Percentiles rank a stretch among this genome's conserved stretches.
phyloP scores from a whole-genome alignment of 2,329 filamentous ascomycete species.

The Xylariaceae sp. region DNA sequence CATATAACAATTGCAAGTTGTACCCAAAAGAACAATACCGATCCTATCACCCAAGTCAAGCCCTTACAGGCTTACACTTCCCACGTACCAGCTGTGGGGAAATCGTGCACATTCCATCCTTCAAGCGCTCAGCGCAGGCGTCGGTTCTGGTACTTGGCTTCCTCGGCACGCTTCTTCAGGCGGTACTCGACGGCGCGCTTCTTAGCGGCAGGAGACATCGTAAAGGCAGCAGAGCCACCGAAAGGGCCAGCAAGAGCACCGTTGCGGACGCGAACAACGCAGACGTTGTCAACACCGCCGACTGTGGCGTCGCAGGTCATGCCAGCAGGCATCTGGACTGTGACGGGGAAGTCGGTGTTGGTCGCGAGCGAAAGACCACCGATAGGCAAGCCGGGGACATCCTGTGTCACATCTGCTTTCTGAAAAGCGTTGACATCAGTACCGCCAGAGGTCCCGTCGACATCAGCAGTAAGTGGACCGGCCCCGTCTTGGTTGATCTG shows the following conservation, averaged over 20 bases:
- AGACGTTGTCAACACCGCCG: slow-evolving; percentile 67
- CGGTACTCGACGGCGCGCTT: slow-evolving; percentile 68
- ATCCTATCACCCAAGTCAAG: background rate
- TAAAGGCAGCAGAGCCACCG: slow-evolving; percentile 71
- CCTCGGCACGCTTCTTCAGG: slow-evolving; percentile 44
- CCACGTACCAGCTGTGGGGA: background rate
- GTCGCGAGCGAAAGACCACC: slow-evolving; percentile 64
- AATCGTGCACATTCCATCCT: background rate
- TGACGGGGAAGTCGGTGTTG: slow-evolving; percentile 69
- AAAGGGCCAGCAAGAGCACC: slow-evolving; percentile 68
- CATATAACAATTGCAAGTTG: background rate
- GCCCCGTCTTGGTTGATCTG: slow-evolving; percentile 77
- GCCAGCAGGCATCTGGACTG: slow-evolving; percentile 69
- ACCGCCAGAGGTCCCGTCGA: slow-evolving; percentile 70
- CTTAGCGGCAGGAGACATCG: slow-evolving; percentile 61
- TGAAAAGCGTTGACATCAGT: slow-evolving; percentile 67
- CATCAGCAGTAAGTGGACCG: slow-evolving; percentile 64
- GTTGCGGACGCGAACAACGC: slow-evolving; percentile 70
- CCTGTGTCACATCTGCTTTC: slow-evolving; percentile 62
- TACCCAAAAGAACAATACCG: background rate
- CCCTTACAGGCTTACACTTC: background rate
- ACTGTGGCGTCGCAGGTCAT: slow-evolving; percentile 70
- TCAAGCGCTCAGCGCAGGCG: slow-evolving; percentile 25
- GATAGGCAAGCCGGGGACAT: slow-evolving; percentile 66
- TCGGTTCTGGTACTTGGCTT: slow-evolving; percentile 27